phyloP scores from a whole-genome alignment of 805 yeast species.

The Wickerhamomyces queroliae region DNA sequence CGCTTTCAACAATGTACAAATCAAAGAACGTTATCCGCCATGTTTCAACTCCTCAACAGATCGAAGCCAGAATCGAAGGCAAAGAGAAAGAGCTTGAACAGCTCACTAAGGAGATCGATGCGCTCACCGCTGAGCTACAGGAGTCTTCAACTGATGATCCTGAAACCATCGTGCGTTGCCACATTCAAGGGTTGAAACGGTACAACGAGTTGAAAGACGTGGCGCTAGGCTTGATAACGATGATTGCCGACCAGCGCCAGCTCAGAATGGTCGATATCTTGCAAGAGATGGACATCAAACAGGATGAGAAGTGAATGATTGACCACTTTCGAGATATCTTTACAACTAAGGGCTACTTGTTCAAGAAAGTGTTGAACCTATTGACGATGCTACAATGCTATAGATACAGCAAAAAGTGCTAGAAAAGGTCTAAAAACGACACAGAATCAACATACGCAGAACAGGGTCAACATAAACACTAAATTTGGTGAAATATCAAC shows the following conservation, averaged over 20 bases:
- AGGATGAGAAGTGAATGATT: constrained; percentile 5
- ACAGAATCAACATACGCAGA: too few relatives aligned
- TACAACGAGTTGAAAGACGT: constrained; percentile 63
- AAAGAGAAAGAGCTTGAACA: neutral
- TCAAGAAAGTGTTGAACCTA: too few relatives aligned
- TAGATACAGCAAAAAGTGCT: too few relatives aligned
- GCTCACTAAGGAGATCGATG: too few relatives aligned
- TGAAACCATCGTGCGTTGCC: constrained; percentile 39
- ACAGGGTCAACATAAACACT: too few relatives aligned
- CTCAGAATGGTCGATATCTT: constrained; percentile 41
- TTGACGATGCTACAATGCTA: too few relatives aligned
- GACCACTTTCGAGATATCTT: too few relatives aligned
- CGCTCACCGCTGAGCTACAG: too few relatives aligned
- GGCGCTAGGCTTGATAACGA: constrained; percentile 48
- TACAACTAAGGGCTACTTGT: neutral
- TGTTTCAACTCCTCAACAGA: neutral
- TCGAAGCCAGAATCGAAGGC: neutral
- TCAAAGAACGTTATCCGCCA: neutral
- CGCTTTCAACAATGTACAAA: neutral
- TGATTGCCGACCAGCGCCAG: constrained; percentile 56
- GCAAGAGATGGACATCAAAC: constrained; percentile 42
- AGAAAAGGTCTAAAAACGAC: too few relatives aligned
- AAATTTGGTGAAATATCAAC: too few relatives aligned
- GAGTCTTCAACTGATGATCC: constrained; percentile 27
- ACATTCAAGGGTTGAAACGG: constrained; percentile 44